These are phyloP conservation scores for Colletotrichum paranaense DNA, from an alignment of 2,329 filamentous ascomycete genomes.

Conservation along the genomic window DNA sequence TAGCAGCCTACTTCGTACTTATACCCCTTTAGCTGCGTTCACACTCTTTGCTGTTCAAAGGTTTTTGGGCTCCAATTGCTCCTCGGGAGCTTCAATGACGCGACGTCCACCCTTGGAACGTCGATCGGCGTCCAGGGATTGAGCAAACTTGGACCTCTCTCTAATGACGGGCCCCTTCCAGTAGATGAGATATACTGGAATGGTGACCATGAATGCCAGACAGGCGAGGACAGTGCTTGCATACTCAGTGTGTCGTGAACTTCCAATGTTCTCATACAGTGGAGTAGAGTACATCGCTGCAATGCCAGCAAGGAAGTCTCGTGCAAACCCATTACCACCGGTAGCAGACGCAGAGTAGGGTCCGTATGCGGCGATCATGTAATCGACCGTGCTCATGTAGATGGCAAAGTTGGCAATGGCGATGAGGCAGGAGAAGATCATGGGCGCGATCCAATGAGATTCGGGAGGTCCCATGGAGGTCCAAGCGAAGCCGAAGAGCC, in stretches of 20 bases:
- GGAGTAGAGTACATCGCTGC: conserved; percentile 71
- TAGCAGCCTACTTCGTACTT: background rate
- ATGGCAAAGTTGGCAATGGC: conserved; percentile 73
- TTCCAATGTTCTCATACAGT: conserved; percentile 58
- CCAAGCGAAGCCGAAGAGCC: conserved; percentile 73
- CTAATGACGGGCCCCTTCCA: conserved; percentile 33
- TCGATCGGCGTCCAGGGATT: conserved; percentile 24
- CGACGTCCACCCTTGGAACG: conserved; percentile 21
- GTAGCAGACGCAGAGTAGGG: conserved; percentile 74
- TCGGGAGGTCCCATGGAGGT: conserved; percentile 62
- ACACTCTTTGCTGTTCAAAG: background rate
- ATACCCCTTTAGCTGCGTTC: background rate
- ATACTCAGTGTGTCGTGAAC: conserved; percentile 57
- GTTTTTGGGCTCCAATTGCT: conserved; percentile 21
- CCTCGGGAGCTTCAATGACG: conserved; percentile 1
- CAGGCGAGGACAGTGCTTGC: conserved; percentile 65
- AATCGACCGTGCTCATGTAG: conserved; percentile 76
- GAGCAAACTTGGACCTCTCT: conserved; percentile 35
- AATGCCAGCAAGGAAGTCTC: conserved; percentile 73
- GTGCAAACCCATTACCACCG: conserved; percentile 73
- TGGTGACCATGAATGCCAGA: conserved; percentile 41
- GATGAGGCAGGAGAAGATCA: conserved; percentile 69
- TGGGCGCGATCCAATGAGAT: conserved; percentile 70
- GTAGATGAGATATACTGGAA: conserved; percentile 36
- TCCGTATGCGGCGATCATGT: conserved; percentile 75